These are phyloP conservation scores for Boletus sp. DNA, from an alignment of 1,284 basidiomycete genomes.

Conservation along the genomic window DNA sequence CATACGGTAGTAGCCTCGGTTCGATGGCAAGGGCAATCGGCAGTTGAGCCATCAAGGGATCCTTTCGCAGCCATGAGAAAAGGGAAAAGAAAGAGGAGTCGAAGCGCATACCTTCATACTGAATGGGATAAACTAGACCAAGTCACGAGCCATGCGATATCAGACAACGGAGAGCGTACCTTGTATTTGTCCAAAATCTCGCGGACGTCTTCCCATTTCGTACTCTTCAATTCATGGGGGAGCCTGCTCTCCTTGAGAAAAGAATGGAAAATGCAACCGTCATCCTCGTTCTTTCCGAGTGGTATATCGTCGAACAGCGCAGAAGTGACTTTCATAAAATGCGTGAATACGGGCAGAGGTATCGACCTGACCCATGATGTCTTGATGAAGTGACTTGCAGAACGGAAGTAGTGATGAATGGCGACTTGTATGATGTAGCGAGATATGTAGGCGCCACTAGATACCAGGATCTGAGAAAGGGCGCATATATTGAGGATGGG, in stretches of 20 bases:
- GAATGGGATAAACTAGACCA: conserved; percentile 67
- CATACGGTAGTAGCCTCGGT: conserved; percentile 66
- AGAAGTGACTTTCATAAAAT: conserved; percentile 58
- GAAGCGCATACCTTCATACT: conserved; percentile 50
- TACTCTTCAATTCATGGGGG: conserved; percentile 48
- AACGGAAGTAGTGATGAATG: conserved; percentile 71
- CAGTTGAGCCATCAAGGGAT: conserved; percentile 71
- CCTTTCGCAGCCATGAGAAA: conserved; percentile 48
- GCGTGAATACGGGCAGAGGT: conserved; percentile 51
- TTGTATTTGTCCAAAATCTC: conserved; percentile 67
- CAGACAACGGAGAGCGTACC: conserved; percentile 37
- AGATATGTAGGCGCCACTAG: conserved; percentile 70
- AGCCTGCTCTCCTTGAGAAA: conserved; percentile 66
- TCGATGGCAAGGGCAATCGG: conserved; percentile 71
- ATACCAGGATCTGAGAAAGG: conserved; percentile 54
- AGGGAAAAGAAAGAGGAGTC: conserved; percentile 5
- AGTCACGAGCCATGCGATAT: conserved; percentile 18
- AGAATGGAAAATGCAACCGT: conserved; percentile 57
- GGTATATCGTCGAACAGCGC: conserved; percentile 61
- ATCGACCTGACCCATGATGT: conserved; percentile 65
- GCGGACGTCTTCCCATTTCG: conserved; percentile 58
- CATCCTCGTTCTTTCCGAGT: conserved; percentile 65
- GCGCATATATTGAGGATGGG: conserved; percentile 24
- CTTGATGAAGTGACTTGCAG: conserved; percentile 68
- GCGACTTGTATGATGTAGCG: conserved; percentile 72